Percentiles rank a stretch among this genome's conserved stretches.
Conservation (phyloP, 1,284 basidiomycete genomes). For the Sanguinoderma infundibulare region DNA sequence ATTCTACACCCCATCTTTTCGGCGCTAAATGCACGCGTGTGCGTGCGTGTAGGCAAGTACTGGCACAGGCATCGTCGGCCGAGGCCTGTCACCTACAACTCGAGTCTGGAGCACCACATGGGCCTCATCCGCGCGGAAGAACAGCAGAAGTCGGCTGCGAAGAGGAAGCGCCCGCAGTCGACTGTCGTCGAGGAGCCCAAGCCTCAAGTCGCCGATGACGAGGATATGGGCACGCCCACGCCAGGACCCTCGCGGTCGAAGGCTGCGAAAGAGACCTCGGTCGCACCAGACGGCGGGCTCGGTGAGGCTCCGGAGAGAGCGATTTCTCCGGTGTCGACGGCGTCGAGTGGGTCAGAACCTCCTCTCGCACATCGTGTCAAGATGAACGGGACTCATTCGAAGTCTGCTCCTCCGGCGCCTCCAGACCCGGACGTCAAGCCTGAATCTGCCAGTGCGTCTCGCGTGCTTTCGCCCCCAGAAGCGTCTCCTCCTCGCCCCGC, state of each 20-base stretch:
- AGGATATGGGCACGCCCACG: conserved; percentile 58
- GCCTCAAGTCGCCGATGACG: conserved; percentile 53
- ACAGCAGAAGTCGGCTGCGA: conserved; percentile 47
- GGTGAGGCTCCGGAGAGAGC: conserved; percentile 53
- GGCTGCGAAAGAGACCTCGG: conserved; percentile 25
- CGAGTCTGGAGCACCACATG: conserved; percentile 71
- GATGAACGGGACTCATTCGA: conserved; percentile 48
- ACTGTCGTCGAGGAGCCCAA: conserved; percentile 40
- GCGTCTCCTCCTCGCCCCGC: conserved; percentile 19
- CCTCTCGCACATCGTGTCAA: conserved; percentile 67
- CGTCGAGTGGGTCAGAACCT: conserved; percentile 70
- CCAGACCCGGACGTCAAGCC: conserved; percentile 9
- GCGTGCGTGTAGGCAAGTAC: conserved; percentile 66
- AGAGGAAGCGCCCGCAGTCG: conserved; percentile 51
- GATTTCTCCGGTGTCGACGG: conserved; percentile 67
- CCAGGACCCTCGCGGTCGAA: conserved; percentile 41
- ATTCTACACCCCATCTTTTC: neutral
- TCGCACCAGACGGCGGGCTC: conserved; percentile 24
- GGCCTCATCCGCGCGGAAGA: conserved; percentile 62
- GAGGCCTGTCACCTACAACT: conserved; percentile 78
- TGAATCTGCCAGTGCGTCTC: conserved; percentile 4
- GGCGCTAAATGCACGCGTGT: conserved; percentile 12
- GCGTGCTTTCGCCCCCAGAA: conserved; percentile 15
- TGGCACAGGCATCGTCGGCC: conserved; percentile 84
- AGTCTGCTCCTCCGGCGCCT: conserved; percentile 31